Conservation (phyloP, 2,329 filamentous ascomycete species). For the Pseudogymnoascus sp. region DNA sequence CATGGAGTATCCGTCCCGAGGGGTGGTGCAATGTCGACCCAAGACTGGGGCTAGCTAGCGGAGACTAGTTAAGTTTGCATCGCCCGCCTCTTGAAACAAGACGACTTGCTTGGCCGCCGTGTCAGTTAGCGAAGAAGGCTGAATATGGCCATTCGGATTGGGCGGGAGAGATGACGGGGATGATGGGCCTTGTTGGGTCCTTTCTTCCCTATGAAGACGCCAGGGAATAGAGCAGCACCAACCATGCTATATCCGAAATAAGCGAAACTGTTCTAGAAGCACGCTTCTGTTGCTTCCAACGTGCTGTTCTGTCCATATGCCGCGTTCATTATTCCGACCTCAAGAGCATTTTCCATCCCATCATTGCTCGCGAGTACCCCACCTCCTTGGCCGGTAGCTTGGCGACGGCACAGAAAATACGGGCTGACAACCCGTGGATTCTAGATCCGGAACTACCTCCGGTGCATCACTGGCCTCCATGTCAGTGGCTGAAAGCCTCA, state of each 20-base stretch:
- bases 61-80: conserved; percentile 4
- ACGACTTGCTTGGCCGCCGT: neutral
- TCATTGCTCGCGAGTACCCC: neutral
- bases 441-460: neutral
- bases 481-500: neutral
- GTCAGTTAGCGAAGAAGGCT: conserved; percentile 7
- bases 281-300: neutral
- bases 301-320: neutral
- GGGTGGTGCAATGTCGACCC: neutral
- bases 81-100: conserved; percentile 7
- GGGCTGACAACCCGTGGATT: neutral
- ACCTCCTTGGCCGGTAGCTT: neutral
- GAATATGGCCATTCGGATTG: conserved; percentile 2
- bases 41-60: neutral
- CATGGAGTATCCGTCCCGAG: neutral
- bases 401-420: neutral
- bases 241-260: neutral
- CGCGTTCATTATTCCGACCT: neutral
- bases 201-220: neutral
- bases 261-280: neutral
- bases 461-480: neutral
- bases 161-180: neutral
- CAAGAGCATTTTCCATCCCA: neutral
- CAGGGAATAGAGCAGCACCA: neutral
- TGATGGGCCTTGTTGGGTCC: neutral